A percentile compares a stretch with the other conserved stretches of the same genome.
phyloP scores from a whole-genome alignment of 495 filamentous ascomycete species.

The Friedmanniomyces endolithicus region DNA sequence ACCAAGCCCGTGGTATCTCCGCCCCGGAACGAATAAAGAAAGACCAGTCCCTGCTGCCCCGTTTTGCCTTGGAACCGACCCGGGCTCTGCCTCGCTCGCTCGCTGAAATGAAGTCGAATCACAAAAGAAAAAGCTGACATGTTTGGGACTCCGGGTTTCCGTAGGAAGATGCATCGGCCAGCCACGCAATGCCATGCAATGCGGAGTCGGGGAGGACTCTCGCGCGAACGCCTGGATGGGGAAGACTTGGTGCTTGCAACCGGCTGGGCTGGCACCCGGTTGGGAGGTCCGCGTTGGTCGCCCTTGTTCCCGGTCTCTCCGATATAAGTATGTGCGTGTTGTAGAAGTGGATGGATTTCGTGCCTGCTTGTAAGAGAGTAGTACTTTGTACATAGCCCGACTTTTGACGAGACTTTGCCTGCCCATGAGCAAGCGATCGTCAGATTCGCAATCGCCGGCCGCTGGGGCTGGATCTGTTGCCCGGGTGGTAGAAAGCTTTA shows the following conservation, averaged over 20 bases:
- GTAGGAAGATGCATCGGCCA: neutral
- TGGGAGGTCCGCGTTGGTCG: too few relatives aligned
- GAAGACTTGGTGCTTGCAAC: neutral
- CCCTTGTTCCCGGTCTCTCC: neutral
- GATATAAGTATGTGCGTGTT: neutral
- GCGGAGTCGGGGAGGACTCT: neutral
- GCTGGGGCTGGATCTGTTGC: too few relatives aligned
- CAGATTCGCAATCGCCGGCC: too few relatives aligned
- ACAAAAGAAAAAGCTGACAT: too few relatives aligned
- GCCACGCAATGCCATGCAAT: neutral
- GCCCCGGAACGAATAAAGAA: neutral
- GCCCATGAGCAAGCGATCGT: too few relatives aligned
- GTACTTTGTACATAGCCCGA: neutral
- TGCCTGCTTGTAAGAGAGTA: neutral
- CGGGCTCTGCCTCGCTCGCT: too few relatives aligned
- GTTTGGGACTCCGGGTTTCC: too few relatives aligned
- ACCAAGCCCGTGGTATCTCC: neutral
- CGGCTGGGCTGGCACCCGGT: too few relatives aligned
- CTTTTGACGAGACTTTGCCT: neutral
- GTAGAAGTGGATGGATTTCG: neutral
- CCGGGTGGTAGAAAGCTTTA: constrained; percentile 6
- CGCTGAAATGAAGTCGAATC: too few relatives aligned
- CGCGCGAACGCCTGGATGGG: neutral
- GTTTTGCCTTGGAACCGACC: too few relatives aligned
- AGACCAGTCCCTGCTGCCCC: neutral